A percentile compares a stretch with the other conserved stretches of the same genome.
These are phyloP conservation scores for Penicillium cataractarum DNA, from an alignment of 495 filamentous ascomycete genomes.

Conservation along the genomic window DNA sequence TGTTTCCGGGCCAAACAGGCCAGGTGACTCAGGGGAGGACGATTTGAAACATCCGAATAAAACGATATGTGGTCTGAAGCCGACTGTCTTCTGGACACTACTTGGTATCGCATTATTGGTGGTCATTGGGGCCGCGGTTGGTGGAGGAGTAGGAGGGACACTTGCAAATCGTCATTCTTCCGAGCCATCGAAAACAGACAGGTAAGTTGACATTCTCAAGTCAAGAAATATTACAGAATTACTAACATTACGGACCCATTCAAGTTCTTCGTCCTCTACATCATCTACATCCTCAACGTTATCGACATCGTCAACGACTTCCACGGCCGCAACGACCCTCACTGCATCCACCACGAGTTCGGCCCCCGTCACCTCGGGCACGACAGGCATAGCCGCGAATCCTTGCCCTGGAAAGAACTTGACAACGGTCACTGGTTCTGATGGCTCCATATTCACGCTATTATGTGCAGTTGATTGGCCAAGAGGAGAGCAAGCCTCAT, in stretches of 20 bases:
- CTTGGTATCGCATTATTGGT: constrained; percentile 1
- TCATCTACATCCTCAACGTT: constrained; percentile 1
- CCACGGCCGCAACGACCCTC: background rate
- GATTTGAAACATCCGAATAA: background rate
- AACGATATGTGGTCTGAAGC: constrained; percentile 1
- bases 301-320: constrained; percentile 1
- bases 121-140: constrained; percentile 2
- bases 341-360: background rate
- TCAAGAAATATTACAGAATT: background rate
- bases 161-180: background rate
- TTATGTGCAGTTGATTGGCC: constrained; percentile 16
- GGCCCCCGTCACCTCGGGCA: constrained; percentile 14
- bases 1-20: background rate
- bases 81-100: background rate
- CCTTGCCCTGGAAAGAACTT: constrained; percentile 8
- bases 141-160: constrained; percentile 7
- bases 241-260: background rate
- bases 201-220: background rate
- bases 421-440: constrained; percentile 8
- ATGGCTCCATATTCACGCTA: constrained; percentile 10
- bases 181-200: background rate
- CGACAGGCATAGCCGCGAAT: constrained; percentile 8
- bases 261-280: background rate
- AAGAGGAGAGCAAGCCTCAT: background rate
- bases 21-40: background rate